phyloP scores from a whole-genome alignment of 2,329 filamentous ascomycete species.

The Talaromyces piceae region DNA sequence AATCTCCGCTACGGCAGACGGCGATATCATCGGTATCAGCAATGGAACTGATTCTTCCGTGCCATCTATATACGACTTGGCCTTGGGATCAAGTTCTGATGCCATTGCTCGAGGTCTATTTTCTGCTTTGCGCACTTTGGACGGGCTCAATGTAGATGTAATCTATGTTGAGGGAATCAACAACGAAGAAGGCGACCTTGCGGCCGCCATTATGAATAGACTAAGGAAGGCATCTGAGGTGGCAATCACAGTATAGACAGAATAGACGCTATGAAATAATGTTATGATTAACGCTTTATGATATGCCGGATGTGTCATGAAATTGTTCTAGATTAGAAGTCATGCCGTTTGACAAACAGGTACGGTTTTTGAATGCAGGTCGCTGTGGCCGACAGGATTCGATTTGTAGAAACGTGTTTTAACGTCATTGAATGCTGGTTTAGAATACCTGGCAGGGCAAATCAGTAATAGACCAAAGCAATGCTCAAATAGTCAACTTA shows the following conservation, averaged over 20 bases:
- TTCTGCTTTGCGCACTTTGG: constrained; percentile 75
- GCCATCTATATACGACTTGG: constrained; percentile 56
- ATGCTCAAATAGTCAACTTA: constrained; percentile 32
- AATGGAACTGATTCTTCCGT: not conserved
- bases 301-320: too few species aligned
- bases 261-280: not conserved
- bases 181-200: constrained; percentile 65
- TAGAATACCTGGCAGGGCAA: not conserved
- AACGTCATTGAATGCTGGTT: not conserved
- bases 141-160: constrained; percentile 67
- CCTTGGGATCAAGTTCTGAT: constrained; percentile 62
- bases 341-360: too few species aligned
- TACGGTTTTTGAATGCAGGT: too few species aligned
- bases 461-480: not conserved
- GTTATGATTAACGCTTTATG: too few species aligned
- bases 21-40: not conserved
- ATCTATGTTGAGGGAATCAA: constrained; percentile 87
- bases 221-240: constrained; percentile 65
- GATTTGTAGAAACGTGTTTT: not conserved
- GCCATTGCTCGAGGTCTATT: constrained; percentile 83
- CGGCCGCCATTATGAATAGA: constrained; percentile 79
- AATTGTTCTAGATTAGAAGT: too few species aligned
- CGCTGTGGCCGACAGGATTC: too few species aligned
- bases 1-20: not conserved
- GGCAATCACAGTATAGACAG: constrained; percentile 41